Base-by-base conservation (phyloP, 192 early-diverging fungal species). In the Chytriomyces confervae region DNA sequence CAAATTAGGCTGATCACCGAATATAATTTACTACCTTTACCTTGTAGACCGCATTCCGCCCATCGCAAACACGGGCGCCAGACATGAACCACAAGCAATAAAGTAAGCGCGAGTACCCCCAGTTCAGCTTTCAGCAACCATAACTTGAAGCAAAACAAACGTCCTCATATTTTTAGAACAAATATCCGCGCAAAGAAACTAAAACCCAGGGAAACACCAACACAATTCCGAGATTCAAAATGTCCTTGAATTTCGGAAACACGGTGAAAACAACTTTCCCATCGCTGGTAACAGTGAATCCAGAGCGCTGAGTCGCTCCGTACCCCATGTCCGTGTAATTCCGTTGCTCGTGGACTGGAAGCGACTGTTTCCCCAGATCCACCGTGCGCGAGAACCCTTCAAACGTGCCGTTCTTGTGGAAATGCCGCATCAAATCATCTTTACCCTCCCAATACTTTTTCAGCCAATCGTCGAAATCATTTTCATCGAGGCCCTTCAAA, bases 391-490 rank as follows among this genome's bases (percentile, higher is more conserved):
- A n/a, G 53, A 57, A 57, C 53, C 53, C 53, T 13, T n/a, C 53
- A 74, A 74, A 74, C 36, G 7, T 61, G 6, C 72, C 72, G 27
- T 45, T 74, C 16, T 62, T 18, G 20, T 62, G 72, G 61, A 74
- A 74, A 43, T 49, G 29, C 3, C 61, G 60, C 72, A 74, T 62
- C 60, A 74, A 47, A n/a, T 61, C 57, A 48, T 74, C 72, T 29
- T 74, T 74, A 3, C n/a, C 29, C 44, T 74, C 72, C 72, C 72
- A 74, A 23, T 49, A 23, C 57, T 49, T 61, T 9, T 74, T 74
- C 16, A 74, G 44, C 72, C 72, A 74, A 23, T 18, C 72, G 48
- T 61, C 36, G 62, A 74, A 74, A 18, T 74, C 61, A 45, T 8
- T 29, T 8, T 74, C 72, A n/a, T n/a, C 20, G 11, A 74, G 18